These are phyloP conservation scores for Laburnicola sp. DNA, from an alignment of 2,329 filamentous ascomycete species.

Conservation along the genomic window DNA sequence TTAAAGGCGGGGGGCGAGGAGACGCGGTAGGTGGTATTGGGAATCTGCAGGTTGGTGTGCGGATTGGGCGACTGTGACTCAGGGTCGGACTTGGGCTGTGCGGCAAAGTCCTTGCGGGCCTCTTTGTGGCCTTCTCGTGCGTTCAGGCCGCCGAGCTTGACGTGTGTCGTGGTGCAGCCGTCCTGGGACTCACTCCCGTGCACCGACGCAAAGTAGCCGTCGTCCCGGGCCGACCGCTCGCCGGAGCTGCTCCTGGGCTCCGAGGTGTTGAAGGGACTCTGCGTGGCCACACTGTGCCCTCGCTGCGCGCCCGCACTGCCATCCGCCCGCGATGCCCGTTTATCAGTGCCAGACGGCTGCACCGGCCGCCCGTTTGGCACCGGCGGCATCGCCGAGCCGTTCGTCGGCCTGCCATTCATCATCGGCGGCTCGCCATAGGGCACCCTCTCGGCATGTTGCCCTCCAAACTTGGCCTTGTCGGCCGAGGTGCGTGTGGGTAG, in stretches of 20 bases:
- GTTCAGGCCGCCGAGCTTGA: slow-evolving; percentile 40
- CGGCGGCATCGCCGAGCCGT: slow-evolving; percentile 33
- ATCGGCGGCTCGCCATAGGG: slow-evolving; percentile 33
- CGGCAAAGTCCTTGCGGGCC: slow-evolving; percentile 33
- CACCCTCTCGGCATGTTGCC: slow-evolving; percentile 26
- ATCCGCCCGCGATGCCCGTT: slow-evolving; percentile 44
- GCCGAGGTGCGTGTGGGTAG: slow-evolving; percentile 31
- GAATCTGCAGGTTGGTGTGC: slow-evolving; percentile 43
- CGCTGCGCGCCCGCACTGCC: slow-evolving; percentile 19
- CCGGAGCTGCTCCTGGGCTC: slow-evolving; percentile 31
- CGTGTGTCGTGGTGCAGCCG: slow-evolving; percentile 41
- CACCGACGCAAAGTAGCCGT: slow-evolving; percentile 52
- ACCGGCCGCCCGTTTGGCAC: slow-evolving; percentile 43
- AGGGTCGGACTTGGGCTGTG: slow-evolving; percentile 22
- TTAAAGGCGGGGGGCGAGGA: slow-evolving; percentile 64
- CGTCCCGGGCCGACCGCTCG: slow-evolving; percentile 43
- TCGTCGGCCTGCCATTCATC: slow-evolving; percentile 41
- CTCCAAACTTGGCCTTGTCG: slow-evolving; percentile 28
- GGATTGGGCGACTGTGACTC: slow-evolving; percentile 17
- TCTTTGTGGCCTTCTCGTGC: slow-evolving; percentile 33
- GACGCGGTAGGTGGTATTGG: slow-evolving; percentile 52
- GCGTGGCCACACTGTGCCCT: slow-evolving; percentile 22
- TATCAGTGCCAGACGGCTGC: slow-evolving; percentile 38
- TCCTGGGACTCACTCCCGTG: slow-evolving; percentile 42
- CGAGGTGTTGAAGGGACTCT: slow-evolving; percentile 27